Conservation (phyloP, 129 eudicot species). For the Helianthus tuberosus region DNA sequence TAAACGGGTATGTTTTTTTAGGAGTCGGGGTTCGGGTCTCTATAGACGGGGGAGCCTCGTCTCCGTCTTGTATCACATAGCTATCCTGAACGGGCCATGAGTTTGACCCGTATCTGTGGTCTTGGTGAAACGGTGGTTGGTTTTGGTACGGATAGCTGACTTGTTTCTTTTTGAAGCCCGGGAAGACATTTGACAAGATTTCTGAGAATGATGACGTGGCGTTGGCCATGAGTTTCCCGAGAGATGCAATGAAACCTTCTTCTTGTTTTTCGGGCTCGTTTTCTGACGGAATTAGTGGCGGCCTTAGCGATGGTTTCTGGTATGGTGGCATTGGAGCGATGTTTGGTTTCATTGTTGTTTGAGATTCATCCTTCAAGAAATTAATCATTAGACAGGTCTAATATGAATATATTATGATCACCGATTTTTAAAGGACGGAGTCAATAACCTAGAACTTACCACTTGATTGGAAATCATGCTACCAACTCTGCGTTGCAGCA, state of each 20-base stretch:
- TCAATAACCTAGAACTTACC: slow-evolving; percentile 36
- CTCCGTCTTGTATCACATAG: slow-evolving; percentile 70
- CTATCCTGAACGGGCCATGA: slow-evolving; percentile 96
- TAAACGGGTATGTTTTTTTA: slow-evolving; percentile 80
- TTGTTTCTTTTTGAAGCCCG: slow-evolving; percentile 52
- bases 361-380: slow-evolving; percentile 46
- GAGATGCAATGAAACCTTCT: slow-evolving; percentile 72
- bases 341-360: slow-evolving; percentile 35
- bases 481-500: slow-evolving; percentile 85
- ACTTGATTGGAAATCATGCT: slow-evolving; percentile 50
- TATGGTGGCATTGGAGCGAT: slow-evolving; percentile 43
- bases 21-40: slow-evolving; percentile 93
- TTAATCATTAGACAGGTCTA: neutral
- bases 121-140: slow-evolving; percentile 48
- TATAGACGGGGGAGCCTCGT: slow-evolving; percentile 83
- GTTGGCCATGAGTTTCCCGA: slow-evolving; percentile 55
- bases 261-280: slow-evolving; percentile 80
- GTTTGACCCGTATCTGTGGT: slow-evolving; percentile 41
- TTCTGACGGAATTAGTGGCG: slow-evolving; percentile 76
- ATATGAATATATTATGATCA: neutral
- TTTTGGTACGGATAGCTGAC: slow-evolving; percentile 34
- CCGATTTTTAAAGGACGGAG: neutral
- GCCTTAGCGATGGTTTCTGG: slow-evolving; percentile 58
- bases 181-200: slow-evolving; percentile 63
- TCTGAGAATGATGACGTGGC: slow-evolving; percentile 64